Evolutionary conservation across 148 eudicot species (phyloP).

Genomic region (Arbutus unedo): DNA sequence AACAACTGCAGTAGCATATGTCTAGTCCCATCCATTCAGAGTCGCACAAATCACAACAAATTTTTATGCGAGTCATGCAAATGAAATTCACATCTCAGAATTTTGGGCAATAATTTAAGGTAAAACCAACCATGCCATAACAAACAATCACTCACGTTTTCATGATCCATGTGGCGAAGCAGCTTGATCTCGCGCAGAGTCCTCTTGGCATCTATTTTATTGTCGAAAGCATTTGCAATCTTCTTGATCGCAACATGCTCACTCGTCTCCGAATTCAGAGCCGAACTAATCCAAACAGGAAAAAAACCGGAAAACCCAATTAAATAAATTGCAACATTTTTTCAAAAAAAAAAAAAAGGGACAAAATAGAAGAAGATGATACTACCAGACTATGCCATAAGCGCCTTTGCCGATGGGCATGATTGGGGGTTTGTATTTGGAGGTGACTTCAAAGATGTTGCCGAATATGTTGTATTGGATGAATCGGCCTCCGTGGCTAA

Average conservation of each 20-base stretch:
- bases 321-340: not conserved
- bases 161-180: slow-evolving; percentile 90
- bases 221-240: slow-evolving; percentile 93
- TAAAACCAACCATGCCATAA: not conserved
- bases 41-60: not conserved
- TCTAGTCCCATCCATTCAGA: not conserved
- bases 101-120: not conserved
- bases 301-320: slow-evolving; percentile 9
- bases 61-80: not conserved
- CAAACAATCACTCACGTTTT: slow-evolving; percentile 59
- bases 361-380: not conserved
- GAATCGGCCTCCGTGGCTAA: slow-evolving; percentile 71
- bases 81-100: not conserved
- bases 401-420: slow-evolving; percentile 97
- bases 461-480: slow-evolving; percentile 87
- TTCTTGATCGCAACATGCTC: slow-evolving; percentile 92
- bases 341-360: not conserved
- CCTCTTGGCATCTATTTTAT: slow-evolving; percentile 87
- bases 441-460: slow-evolving; percentile 79
- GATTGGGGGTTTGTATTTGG: slow-evolving; percentile 85
- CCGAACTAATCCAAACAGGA: slow-evolving; percentile 43
- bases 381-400: slow-evolving; percentile 83
- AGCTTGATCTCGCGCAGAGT: slow-evolving; percentile 93
- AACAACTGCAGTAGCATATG: not conserved
- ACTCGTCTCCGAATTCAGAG: slow-evolving; percentile 81